Base-by-base conservation (phyloP, 139 green algal species). In the Helicosporidium sp. region DNA sequence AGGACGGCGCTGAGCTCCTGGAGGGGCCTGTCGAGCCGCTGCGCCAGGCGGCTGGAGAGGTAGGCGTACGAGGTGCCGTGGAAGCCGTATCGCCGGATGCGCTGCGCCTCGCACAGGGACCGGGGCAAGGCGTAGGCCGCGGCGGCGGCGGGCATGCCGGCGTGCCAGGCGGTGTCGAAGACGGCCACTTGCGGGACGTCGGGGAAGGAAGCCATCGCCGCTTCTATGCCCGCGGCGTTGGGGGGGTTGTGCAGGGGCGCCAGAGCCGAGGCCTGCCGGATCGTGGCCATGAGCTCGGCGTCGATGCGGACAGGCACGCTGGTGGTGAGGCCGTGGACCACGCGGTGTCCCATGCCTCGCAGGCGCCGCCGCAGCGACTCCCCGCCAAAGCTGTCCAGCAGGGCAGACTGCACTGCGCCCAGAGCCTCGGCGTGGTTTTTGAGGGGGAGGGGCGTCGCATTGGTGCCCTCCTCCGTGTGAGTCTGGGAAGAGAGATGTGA, bases 91-190 rank as follows among this genome's bases (percentile, higher is more conserved):
- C 54, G 42, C 19, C 77, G 55, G 5, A 86, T 33, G 27, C 48
- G 45, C 19, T 72, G 49, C 42, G 82, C 52, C 35, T 73, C 49
- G 48, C 75, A 85, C 34, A 90, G 51, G 10, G 81, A 59, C 46
- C 78, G 75, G 3, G 84, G 84, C 41, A 94, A 44, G 0, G 68
- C 82, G 49, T 94, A 94, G 45, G 76, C 82, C 65, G 72, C 92
- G 1, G 82, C 77, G 13, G 64, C 34, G 1, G 73, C 44, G 0
- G 76, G 65, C 77, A 94, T 88, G 29, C 75, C 91, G 34, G 75
- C 62, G 60, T 94, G 84, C 54, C 84, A 94, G 7, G 84, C 84
- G 1, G 84, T 94, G 66, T 94, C 84, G 56, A 94, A 94, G 25
- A 94, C 82, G 22, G 67, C 83, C 6, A 94, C 83, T 66, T 93